Conservation (phyloP, 345 rosid species). For the Linum lewisii region DNA sequence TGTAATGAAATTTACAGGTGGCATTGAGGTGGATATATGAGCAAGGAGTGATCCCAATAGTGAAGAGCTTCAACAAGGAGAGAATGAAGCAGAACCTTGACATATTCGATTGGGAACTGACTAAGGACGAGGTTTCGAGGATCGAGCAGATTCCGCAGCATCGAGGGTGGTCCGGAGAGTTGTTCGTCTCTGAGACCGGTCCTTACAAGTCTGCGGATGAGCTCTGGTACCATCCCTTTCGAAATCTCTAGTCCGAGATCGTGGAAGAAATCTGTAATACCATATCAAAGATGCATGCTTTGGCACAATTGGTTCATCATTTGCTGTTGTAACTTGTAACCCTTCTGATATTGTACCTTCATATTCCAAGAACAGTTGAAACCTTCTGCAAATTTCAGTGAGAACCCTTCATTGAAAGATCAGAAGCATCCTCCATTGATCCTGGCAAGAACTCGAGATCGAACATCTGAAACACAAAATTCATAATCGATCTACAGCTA, state of each 20-base stretch:
- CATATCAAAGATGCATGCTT: no score
- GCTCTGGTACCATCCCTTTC: background rate
- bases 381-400: no score
- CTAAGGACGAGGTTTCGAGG: background rate
- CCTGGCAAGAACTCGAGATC: no score
- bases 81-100: background rate
- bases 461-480: no score
- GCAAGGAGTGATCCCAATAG: background rate
- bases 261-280: no score
- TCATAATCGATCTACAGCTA: background rate
- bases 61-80: conserved; percentile 4
- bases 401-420: no score
- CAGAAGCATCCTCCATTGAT: no score
- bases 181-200: background rate
- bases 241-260: no score
- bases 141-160: conserved; percentile 1
- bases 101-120: background rate
- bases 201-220: background rate
- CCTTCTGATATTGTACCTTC: no score
- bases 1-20: background rate
- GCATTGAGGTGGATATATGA: conserved; percentile 3
- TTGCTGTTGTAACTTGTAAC: no score
- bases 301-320: no score
- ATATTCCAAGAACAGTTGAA: no score
- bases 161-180: background rate